Evolutionary conservation across 495 filamentous ascomycete species (phyloP).

Genomic region (Sphaerosporella brunnea): DNA sequence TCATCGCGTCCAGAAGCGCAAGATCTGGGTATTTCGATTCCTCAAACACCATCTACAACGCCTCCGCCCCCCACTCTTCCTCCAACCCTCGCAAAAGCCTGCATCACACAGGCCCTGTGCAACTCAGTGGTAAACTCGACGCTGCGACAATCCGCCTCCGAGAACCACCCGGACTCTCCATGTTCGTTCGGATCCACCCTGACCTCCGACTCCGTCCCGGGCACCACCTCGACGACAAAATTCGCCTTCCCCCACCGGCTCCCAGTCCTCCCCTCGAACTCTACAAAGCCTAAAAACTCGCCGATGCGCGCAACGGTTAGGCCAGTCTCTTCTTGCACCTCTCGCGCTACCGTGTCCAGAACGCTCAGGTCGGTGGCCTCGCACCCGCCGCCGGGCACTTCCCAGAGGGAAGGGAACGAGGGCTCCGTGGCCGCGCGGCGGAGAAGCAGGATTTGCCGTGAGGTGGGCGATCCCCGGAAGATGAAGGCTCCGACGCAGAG

Average conservation of each 20-base stretch:
- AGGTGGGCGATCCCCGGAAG: conserved; percentile 22
- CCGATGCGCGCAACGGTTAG: conserved; percentile 33
- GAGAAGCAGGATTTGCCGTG: conserved; percentile 30
- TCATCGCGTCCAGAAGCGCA: too few species aligned
- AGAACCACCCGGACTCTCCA: conserved; percentile 31
- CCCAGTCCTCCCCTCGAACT: conserved; percentile 15
- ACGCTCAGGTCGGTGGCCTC: conserved; percentile 36
- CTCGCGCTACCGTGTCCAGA: conserved; percentile 36
- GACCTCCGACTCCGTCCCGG: conserved; percentile 24
- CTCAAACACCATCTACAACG: too few species aligned
- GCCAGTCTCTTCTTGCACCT: conserved; percentile 43
- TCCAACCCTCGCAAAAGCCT: conserved; percentile 7
- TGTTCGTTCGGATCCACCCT: conserved; percentile 32
- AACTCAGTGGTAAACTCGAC: conserved; percentile 3
- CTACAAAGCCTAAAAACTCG: conserved; percentile 29
- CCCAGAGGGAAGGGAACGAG: conserved; percentile 36
- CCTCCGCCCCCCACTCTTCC: neutral
- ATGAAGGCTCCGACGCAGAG: conserved; percentile 32
- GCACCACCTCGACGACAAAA: conserved; percentile 27
- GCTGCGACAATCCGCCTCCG: conserved; percentile 28
- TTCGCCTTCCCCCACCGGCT: conserved; percentile 25
- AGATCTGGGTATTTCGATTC: too few species aligned
- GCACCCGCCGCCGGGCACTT: conserved; percentile 39
- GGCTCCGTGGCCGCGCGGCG: conserved; percentile 34
- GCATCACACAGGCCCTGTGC: conserved; percentile 2